phyloP scores from a whole-genome alignment of 1,284 basidiomycete species.

The Leccinum insigne region DNA sequence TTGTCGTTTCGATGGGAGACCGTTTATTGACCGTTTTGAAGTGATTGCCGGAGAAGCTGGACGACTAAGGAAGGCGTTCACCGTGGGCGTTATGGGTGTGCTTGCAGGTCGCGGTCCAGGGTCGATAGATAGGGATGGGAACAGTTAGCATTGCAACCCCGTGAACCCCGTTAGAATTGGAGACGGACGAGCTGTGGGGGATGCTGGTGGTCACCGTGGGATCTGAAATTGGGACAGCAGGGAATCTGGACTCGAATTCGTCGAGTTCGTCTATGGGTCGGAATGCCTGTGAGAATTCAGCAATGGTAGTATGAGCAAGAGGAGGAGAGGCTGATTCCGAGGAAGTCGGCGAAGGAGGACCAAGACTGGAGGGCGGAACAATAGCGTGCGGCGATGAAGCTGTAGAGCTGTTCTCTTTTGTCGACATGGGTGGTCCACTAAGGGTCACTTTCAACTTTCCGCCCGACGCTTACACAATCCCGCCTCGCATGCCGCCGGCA shows the following conservation, averaged over 20 bases:
- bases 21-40: constrained; percentile 25
- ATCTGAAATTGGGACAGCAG: constrained; percentile 41
- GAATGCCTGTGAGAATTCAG: constrained; percentile 62
- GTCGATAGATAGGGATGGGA: constrained; percentile 56
- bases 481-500: too few relatives aligned
- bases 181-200: too few relatives aligned
- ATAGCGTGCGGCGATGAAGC: constrained; percentile 50
- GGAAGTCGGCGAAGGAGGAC: constrained; percentile 71
- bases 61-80: constrained; percentile 57
- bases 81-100: constrained; percentile 63
- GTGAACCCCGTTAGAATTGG: too few relatives aligned
- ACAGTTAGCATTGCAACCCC: constrained; percentile 30
- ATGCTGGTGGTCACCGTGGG: too few relatives aligned
- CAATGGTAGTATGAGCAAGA: constrained; percentile 38
- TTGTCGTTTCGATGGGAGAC: constrained; percentile 19
- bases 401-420: constrained; percentile 21
- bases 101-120: constrained; percentile 62
- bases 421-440: too few relatives aligned
- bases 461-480: too few relatives aligned
- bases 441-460: too few relatives aligned
- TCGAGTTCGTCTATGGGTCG: constrained; percentile 77
- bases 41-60: constrained; percentile 49
- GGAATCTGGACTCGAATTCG: constrained; percentile 50
- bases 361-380: constrained; percentile 65
- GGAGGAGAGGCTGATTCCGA: constrained; percentile 54